Evolutionary conservation across 2,329 filamentous ascomycete genomes (phyloP).

Genomic region (Monilinia aucupariae): DNA sequence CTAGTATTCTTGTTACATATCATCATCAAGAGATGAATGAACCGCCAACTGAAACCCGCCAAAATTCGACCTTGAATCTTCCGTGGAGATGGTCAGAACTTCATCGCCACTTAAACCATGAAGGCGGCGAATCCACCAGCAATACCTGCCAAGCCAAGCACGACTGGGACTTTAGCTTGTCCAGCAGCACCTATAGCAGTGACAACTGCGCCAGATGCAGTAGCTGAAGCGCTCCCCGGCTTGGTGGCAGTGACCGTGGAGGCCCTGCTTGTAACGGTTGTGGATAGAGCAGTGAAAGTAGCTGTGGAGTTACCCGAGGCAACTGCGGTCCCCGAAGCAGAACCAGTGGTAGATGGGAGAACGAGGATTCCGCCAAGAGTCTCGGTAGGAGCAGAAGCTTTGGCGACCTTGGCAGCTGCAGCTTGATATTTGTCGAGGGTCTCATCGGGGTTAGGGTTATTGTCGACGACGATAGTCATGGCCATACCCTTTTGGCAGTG

Average conservation of each 20-base stretch:
- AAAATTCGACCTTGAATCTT: neutral
- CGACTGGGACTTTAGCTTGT: conserved; percentile 14
- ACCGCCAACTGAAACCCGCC: neutral
- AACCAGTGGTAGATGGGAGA: neutral
- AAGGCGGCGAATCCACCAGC: conserved; percentile 25
- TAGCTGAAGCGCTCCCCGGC: neutral
- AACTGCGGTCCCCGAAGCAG: neutral
- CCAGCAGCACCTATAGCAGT: conserved; percentile 16
- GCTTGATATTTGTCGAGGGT: conserved; percentile 3
- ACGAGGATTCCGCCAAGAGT: neutral
- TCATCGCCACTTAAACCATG: conserved; percentile 16
- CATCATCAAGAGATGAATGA: neutral
- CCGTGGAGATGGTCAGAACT: neutral
- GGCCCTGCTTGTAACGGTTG: neutral
- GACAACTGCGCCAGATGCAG: neutral
- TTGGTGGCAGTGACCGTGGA: neutral
- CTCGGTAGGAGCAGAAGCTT: neutral
- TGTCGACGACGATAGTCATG: conserved; percentile 38
- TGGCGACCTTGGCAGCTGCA: neutral
- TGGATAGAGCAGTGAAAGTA: neutral
- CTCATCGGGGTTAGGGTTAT: conserved; percentile 21
- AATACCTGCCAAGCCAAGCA: conserved; percentile 20
- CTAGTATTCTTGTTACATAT: neutral
- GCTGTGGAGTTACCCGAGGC: neutral
- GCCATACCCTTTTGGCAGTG: conserved; percentile 57